phyloP scores from a whole-genome alignment of 176 grass and related monocot genomes.

The Aegilops tauschii region DNA sequence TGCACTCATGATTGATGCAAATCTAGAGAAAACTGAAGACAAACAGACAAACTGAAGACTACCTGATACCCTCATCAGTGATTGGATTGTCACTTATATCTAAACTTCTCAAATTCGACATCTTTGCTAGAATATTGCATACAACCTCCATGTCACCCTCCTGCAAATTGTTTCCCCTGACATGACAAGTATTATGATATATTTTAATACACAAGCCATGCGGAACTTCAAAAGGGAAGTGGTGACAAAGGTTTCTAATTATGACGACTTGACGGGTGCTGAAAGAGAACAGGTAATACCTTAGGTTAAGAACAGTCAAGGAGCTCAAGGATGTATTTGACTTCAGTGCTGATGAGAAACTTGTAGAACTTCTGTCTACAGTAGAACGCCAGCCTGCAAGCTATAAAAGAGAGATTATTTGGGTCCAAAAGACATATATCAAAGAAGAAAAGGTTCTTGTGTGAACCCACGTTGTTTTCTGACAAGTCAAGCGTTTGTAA shows the following conservation, averaged over 20 bases:
- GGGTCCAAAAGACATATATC: not conserved
- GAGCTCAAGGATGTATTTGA: slow-evolving; percentile 39
- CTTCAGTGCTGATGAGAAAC: slow-evolving; percentile 19
- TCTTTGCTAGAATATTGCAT: slow-evolving; percentile 60
- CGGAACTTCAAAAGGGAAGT: not conserved
- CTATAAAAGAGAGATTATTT: slow-evolving; percentile 29
- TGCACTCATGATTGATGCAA: not conserved
- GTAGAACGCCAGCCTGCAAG: slow-evolving; percentile 42
- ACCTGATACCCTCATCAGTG: slow-evolving; percentile 85
- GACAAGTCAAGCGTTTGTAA: slow-evolving; percentile 57
- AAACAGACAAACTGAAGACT: slow-evolving; percentile 9
- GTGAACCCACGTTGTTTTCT: slow-evolving; percentile 52
- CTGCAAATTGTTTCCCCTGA: slow-evolving; percentile 76
- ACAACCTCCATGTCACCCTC: slow-evolving; percentile 68
- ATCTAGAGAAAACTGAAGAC: slow-evolving; percentile 24
- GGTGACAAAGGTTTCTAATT: not conserved
- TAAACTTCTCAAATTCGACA: slow-evolving; percentile 67
- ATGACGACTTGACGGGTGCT: not conserved
- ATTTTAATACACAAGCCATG: slow-evolving; percentile 7
- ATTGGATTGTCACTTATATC: slow-evolving; percentile 90
- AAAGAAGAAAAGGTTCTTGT: not conserved
- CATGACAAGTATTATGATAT: slow-evolving; percentile 27
- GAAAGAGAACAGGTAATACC: slow-evolving; percentile 36
- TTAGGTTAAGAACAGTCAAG: slow-evolving; percentile 48
- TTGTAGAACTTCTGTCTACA: slow-evolving; percentile 15